Conservation (phyloP, 2,329 filamentous ascomycete species). For the Pseudopyrenochaeta lycopersici region DNA sequence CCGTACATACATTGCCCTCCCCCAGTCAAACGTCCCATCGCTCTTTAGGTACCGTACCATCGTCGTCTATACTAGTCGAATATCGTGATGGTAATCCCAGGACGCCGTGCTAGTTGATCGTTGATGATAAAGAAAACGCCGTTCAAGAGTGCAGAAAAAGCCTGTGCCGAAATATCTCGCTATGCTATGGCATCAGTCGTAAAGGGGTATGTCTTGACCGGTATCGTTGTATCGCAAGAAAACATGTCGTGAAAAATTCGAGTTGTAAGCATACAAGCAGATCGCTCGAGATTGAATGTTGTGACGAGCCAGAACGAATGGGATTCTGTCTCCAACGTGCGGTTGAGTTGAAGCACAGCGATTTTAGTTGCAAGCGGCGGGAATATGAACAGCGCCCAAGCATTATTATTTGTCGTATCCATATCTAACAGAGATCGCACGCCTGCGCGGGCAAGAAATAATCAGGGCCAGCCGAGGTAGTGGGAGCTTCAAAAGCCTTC, state of each 20-base stretch:
- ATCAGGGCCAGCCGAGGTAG: constrained; percentile 11
- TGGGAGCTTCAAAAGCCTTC: constrained; percentile 75
- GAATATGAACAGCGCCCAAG: constrained; percentile 11
- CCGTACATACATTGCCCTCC: constrained; percentile 15
- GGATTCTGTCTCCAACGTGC: neutral
- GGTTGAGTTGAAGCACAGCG: neutral
- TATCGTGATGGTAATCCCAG: constrained; percentile 25
- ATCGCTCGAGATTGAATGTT: constrained; percentile 30
- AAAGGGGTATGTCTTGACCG: constrained; percentile 48
- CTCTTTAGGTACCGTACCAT: constrained; percentile 17
- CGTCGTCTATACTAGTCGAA: constrained; percentile 34
- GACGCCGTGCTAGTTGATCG: constrained; percentile 26
- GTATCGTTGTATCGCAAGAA: constrained; percentile 42
- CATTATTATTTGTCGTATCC: neutral
- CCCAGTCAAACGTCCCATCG: constrained; percentile 5
- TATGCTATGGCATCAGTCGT: constrained; percentile 47
- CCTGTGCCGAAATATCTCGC: constrained; percentile 37
- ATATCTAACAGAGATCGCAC: constrained; percentile 2
- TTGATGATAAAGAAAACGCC: constrained; percentile 27
- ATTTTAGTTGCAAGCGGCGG: neutral
- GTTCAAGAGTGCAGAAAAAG: constrained; percentile 32
- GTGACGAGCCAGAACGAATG: constrained; percentile 10
- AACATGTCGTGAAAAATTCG: constrained; percentile 32
- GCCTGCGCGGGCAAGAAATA: constrained; percentile 20
- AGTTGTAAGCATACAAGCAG: constrained; percentile 26